Base-by-base conservation (phyloP, 805 yeast genomes). In the Suhomyces emberorum region DNA sequence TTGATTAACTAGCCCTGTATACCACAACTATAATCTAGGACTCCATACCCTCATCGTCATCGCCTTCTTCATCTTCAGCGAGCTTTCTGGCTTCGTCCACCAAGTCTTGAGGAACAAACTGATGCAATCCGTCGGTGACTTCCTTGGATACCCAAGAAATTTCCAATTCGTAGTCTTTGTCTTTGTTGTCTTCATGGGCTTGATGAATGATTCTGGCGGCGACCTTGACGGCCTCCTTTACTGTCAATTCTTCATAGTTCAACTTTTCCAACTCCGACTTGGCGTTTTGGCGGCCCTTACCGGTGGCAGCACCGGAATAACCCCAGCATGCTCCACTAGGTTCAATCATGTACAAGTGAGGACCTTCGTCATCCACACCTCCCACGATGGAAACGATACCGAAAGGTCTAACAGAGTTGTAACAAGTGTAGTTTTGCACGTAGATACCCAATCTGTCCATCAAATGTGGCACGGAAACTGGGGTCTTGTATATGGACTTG, bases 291-390 rank as follows among this genome's bases (percentile, higher is more conserved):
- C 98, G 80, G 32, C 99, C 99, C 61, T 91, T 93, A 46, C 99
- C 99, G 3, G 97, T 79, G 12, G 99, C 98, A 26, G 96, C 95
- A 43, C 96, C 98, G 37, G 77, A 74, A 65, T 93, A 93, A 34
- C 99, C 99, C 98, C 98, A 95, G 56, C 82, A 88, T 1, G 88
- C 72, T 44, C 99, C 99, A 59, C 95, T 85, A 51, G 99, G 98
- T 61, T 93, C 99, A 41, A 93, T 73, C 97, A 91, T 93, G 66
- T 83, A 91, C 51, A 93, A 74, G 60, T 91, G 97, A 15, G 95
- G 77, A 9, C 97, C 98, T 42, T 84, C 77, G 28, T 78, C 82
- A 58, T 91, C 98, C 32, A 86, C 78, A 47, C 98, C 98, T 35
- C 97, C 98, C 31, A 93, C 76, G 44, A 93, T 89, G 8, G 96